Conservation (phyloP, 106 monocot genomes). For the Acorus gramineus region DNA sequence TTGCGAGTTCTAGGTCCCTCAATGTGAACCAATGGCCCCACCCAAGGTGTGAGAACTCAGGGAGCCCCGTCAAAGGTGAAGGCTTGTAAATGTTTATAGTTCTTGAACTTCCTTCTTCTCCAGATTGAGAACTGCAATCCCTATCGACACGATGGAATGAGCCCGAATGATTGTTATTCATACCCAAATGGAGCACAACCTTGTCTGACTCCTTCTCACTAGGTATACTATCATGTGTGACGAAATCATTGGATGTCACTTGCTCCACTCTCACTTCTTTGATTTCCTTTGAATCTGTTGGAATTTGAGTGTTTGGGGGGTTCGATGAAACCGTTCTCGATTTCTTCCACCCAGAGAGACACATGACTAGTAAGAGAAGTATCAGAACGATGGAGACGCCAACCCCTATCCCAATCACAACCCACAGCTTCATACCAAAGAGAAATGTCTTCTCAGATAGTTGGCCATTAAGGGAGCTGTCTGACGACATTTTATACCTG, state of each 20-base stretch:
- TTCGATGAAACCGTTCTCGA: slow-evolving; percentile 27
- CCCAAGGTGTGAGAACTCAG: slow-evolving; percentile 81
- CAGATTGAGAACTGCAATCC: slow-evolving; percentile 44
- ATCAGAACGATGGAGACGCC: slow-evolving; percentile 46
- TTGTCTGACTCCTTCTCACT: slow-evolving; percentile 38
- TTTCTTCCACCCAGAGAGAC: slow-evolving; percentile 29
- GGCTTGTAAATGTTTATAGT: slow-evolving; percentile 27
- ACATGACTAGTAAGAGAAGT: slow-evolving; percentile 51
- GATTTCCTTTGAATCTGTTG: slow-evolving; percentile 75
- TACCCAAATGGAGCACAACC: slow-evolving; percentile 35
- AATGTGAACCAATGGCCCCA: slow-evolving; percentile 99
- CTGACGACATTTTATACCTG: slow-evolving; percentile 39
- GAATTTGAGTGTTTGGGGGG: slow-evolving; percentile 54
- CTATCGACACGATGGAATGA: slow-evolving; percentile 51
- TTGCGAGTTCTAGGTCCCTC: slow-evolving; percentile 75
- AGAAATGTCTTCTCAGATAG: slow-evolving; percentile 50
- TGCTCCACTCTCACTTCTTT: slow-evolving; percentile 72
- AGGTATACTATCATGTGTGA: slow-evolving; percentile 27
- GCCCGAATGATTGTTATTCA: slow-evolving; percentile 42
- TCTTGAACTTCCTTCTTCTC: slow-evolving; percentile 46
- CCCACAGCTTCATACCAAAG: slow-evolving; percentile 75
- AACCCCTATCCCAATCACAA: slow-evolving; percentile 60
- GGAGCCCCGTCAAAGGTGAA: slow-evolving; percentile 81
- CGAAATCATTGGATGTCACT: slow-evolving; percentile 33
- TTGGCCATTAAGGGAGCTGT: slow-evolving; percentile 38